Percentiles rank a stretch among this genome's conserved stretches.
Conservation (phyloP, 1,139 yeast species). For the Kodamaea alishanica region DNA sequence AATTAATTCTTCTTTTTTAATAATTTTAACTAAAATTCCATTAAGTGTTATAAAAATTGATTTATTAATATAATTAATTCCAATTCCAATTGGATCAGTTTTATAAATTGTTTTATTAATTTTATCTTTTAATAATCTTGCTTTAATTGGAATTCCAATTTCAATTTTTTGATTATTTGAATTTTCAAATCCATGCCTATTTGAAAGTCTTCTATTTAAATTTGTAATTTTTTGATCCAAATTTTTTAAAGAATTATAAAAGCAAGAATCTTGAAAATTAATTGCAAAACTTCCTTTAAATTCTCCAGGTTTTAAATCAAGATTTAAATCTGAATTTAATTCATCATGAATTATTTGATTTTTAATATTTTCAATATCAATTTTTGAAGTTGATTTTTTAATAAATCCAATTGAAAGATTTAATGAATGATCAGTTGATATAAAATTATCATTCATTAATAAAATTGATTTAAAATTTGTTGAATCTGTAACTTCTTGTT, state of each 20-base stretch:
- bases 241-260: constrained; percentile 37
- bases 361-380: constrained; percentile 32
- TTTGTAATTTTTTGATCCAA: constrained; percentile 35
- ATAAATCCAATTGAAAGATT: constrained; percentile 37
- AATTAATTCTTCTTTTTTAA: constrained; percentile 29
- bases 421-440: constrained; percentile 34
- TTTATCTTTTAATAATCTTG: constrained; percentile 15
- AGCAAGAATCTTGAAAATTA: constrained; percentile 40
- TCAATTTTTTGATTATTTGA: constrained; percentile 26
- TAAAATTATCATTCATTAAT: constrained; percentile 31
- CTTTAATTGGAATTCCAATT: constrained; percentile 36
- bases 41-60: constrained; percentile 77
- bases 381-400: constrained; percentile 15
- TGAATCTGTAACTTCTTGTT: constrained; percentile 29
- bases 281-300: constrained; percentile 43
- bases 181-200: constrained; percentile 27
- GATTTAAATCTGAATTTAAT: constrained; percentile 16
- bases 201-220: constrained; percentile 38
- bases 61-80: constrained; percentile 64
- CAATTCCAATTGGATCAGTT: constrained; percentile 77
- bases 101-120: constrained; percentile 19
- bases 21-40: constrained; percentile 51
- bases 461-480: constrained; percentile 33
- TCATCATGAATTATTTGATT: constrained; percentile 21
- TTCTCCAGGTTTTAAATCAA: constrained; percentile 36